Base-by-base conservation (phyloP, 2,329 filamentous ascomycete genomes). In the Tricladium varicosporioides region DNA sequence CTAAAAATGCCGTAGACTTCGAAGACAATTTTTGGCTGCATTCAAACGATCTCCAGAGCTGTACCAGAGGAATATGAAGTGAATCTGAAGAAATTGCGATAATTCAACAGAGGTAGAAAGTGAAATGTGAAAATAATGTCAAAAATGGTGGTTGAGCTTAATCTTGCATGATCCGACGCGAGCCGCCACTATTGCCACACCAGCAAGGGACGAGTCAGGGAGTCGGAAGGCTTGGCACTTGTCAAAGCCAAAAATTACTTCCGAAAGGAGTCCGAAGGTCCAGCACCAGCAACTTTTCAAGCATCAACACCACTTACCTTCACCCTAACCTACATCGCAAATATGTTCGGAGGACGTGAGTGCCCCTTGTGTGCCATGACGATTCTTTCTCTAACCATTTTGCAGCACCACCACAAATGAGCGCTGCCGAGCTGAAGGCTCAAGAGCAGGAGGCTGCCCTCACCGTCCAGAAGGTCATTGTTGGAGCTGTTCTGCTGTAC, bases 401-500 rank as follows among this genome's bases (percentile, higher is more conserved):
- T 51, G 18, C 27, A 65, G 84, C 80, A 65, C 81, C 89, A 75
- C 87, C 87, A 71, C 85, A 85, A 72, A 81, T 85, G 67, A 84
- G 84, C 58, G 77, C 82, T 58, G 85, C 87, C 73, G 88, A 92
- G 80, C 81, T 92, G 71, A 80, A 80, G 70, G 78, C 79, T 68
- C 80, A 86, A 72, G 88, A 92, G 78, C 77, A 78, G 59, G 82
- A 87, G 71, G 88, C 89, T 51, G 77, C 76, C 68, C 78, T 80
- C 65, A 88, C 86, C 51, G 77, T 93, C 64, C 85, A 88, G 76
- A 80, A 79, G 67, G 87, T 87, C 60, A 70, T 87, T 54, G 80
- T 83, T 42, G 84, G 84, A 14, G 86, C 85, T 61, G 78, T 86
- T 42, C 73, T 89, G 50, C 80, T 94, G 49, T 93, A 93, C 71